Evolutionary conservation across 148 eudicot genomes (phyloP), one percentile per base, ranked within the genome.

Genomic region (Rhododendron ovatum): DNA sequence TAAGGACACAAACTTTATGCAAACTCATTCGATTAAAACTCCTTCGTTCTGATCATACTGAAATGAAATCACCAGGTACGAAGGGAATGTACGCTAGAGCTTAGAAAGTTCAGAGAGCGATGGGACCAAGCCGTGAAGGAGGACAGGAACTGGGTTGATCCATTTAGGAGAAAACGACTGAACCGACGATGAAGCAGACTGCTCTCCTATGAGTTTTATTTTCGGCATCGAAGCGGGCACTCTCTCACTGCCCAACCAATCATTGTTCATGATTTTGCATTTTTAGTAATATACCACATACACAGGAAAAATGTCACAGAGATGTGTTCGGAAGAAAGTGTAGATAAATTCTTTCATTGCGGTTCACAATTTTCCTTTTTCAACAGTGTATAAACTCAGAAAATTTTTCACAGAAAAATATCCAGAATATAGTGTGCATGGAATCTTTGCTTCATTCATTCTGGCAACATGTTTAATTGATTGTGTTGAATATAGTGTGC

Each of bases 71-170:
- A 22, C 79, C 90, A 91, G 92, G 89, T 91, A 69, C 59, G 92
- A 78, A 88, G 90, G 67, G 90, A 91, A 59, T 86, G 88, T 5
- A 84, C 88, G 18, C 37, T 50, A 43, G 90, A 91, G 86, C 92
- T 89, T 83, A 77, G 83, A 78, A 86, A 37, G 77, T 91, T 91
- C 50, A 87, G 86, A 82, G 65, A 92, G 65, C 89, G 96, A 0
- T 94, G 94, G 96, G 94, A 91, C 82, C 84, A 88, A 87, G 96
- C 96, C 1, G 93, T 90, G 88, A 88, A 92, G 86, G 90, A 89
- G 50, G 96, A 94, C 83, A 86, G 63, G 83, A 80, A 75, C 75
- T 94, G 96, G 96, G 91, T 90, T 71, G 96, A 93, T 90, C 94
- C 94, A 15, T 91, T 93, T 63, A 35, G 1, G 22, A 55, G 78